phyloP scores from a whole-genome alignment of 768 basidiomycete genomes.

The Amanita muscaria region DNA sequence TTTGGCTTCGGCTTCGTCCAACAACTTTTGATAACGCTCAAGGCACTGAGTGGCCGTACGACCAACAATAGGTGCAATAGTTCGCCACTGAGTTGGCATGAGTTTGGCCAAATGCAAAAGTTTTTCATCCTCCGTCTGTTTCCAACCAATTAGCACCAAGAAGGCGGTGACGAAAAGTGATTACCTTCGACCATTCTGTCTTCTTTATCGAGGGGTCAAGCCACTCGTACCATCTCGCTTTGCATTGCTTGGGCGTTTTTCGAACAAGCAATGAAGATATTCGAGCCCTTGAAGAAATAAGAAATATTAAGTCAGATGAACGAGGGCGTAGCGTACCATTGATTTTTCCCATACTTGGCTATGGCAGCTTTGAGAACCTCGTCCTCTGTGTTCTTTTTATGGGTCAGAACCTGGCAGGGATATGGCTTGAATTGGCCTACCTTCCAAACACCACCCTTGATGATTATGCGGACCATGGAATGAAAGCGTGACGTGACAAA shows the following conservation, averaged over 20 bases:
- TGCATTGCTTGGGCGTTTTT: conserved; percentile 99
- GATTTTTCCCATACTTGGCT: conserved; percentile 94
- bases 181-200: conserved; percentile 97
- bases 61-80: conserved; percentile 96
- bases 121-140: conserved; percentile 95
- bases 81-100: conserved; percentile 99
- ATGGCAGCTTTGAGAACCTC: conserved; percentile 99
- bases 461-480: conserved; percentile 80
- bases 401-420: conserved; percentile 10
- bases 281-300: conserved; percentile 65
- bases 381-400: conserved; percentile 80
- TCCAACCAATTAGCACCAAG: not conserved
- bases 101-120: conserved; percentile 94
- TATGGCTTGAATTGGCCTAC: conserved; percentile 25
- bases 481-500: not conserved
- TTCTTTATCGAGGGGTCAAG: conserved; percentile 99
- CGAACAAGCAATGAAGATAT: conserved; percentile 96
- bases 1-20: conserved; percentile 95
- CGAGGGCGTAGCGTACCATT: too few relatives aligned
- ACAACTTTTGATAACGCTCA: conserved; percentile 94
- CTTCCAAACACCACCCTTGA: conserved; percentile 92
- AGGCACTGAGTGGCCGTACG: conserved; percentile 96
- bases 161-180: conserved; percentile 14
- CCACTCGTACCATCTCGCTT: conserved; percentile 99
- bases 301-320: too few relatives aligned